Evolutionary conservation across 768 basidiomycete species (phyloP).

Genomic region (Termitomyces sp.): DNA sequence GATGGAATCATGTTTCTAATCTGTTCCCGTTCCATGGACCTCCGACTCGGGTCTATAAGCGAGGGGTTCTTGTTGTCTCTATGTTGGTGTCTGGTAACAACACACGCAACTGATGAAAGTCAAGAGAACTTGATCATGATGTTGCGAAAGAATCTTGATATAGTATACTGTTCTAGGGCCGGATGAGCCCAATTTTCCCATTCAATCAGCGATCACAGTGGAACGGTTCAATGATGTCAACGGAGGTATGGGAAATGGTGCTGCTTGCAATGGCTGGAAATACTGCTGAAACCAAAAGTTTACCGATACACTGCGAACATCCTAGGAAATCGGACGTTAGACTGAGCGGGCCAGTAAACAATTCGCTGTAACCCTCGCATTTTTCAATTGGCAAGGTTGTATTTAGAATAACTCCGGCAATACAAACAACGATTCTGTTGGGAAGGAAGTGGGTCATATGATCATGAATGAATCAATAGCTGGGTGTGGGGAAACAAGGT

Average conservation of each 20-base stretch:
- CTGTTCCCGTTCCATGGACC: constrained; percentile 1
- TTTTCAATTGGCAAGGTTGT: not conserved
- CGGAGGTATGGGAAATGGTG: not conserved
- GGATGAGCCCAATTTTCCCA: not conserved
- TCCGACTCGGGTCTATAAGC: not conserved
- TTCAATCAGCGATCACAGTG: constrained; percentile 3
- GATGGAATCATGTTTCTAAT: not conserved
- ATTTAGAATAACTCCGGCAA: not conserved
- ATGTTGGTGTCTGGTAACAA: not conserved
- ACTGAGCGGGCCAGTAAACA: not conserved
- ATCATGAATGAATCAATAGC: not conserved
- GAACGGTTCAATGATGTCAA: constrained; percentile 4
- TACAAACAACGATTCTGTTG: not conserved
- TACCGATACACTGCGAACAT: not conserved
- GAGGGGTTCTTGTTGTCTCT: not conserved
- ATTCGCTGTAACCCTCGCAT: not conserved
- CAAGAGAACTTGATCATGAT: not conserved
- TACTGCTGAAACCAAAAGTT: not conserved
- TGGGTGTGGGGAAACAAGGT: not conserved
- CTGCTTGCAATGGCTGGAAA: not conserved
- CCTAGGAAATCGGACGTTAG: constrained; percentile 1
- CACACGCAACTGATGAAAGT: not conserved
- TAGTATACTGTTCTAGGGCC: not conserved
- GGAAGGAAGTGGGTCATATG: not conserved
- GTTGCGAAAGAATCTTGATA: not conserved